Evolutionary conservation across 345 rosid genomes (phyloP), one percentile per base, ranked within the genome.

Genomic region (Euphorbia pulcherrima): DNA sequence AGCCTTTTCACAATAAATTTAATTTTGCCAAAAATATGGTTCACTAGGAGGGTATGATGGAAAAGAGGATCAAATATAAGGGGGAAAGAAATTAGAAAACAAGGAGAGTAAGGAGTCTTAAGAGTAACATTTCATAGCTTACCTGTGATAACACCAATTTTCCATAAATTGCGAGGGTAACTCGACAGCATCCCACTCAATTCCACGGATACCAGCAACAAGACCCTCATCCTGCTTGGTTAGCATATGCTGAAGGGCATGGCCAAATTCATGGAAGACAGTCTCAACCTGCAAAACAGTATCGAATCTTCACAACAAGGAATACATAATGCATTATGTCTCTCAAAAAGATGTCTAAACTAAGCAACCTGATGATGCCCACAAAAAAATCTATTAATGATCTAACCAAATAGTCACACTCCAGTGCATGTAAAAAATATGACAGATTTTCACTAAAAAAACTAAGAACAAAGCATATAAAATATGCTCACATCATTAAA

Each of bases 141-240:
- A 92, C 98, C 92, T 88, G 74, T 90, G 98, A 82, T 90, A 92
- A 79, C 98, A 92, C 98, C 98, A 92, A 65, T 92, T 92, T 82
- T 92, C 96, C 98, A 92, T 92, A 77, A 92, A 92, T 58, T 92
- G 98, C 16, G 98, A 92, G 47, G 96, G 95, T 73, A 92, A 79
- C 75, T 92, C 98, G 75, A 90, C 89, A 24, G 98, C 98, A 74
- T 92, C 98, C 98, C 98, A 90, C 73, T 92, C 98, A 39, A 92
- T 78, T 65, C 90, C 91, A 23, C 96, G 82, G 50, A 82, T 85
- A 71, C 98, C 98, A 82, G 98, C 80, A 66, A 89, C 95, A 65
- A 92, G 86, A 64, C 98, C 90, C 74, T 92, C 98, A 30, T 92
- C 98, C 79, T 85, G 76, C 73, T 80, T 87, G 73, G 98, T 92